Evolutionary conservation across 2,329 filamentous ascomycete species (phyloP).

Genomic region (Colletotrichum sp.): DNA sequence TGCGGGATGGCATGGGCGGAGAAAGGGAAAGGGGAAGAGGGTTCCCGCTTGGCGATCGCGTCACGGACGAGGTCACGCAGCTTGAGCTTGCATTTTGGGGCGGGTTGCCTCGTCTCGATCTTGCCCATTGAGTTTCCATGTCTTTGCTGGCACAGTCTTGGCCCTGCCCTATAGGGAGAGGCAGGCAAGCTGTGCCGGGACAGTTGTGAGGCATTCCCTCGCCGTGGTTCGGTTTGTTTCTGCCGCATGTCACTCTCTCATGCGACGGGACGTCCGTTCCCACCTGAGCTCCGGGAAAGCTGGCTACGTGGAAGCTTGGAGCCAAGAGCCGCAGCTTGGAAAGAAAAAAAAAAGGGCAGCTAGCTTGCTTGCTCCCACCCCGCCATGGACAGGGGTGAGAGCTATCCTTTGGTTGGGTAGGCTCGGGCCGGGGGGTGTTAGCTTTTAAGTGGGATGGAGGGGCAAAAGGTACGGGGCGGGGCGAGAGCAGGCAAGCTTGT

Average conservation of each 20-base stretch:
- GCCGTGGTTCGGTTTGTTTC: slow-evolving; percentile 12
- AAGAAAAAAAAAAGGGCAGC: not conserved
- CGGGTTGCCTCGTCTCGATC: not conserved
- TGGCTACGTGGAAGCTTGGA: not conserved
- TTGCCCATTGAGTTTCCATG: not conserved
- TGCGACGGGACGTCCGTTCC: not conserved
- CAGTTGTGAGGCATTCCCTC: not conserved
- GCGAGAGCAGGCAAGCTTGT: not conserved
- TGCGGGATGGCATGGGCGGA: not conserved
- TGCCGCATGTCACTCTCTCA: not conserved
- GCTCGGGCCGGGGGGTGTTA: not conserved
- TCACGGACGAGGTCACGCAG: not conserved
- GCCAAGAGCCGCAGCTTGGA: slow-evolving; percentile 1
- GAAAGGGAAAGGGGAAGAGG: not conserved
- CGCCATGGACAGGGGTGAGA: not conserved
- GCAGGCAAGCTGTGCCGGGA: not conserved
- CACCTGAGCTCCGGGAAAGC: not conserved
- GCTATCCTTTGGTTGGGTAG: not conserved
- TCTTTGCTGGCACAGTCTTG: not conserved
- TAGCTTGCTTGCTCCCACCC: not conserved
- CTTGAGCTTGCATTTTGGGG: not conserved
- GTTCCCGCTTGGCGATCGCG: slow-evolving; percentile 3
- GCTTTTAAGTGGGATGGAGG: slow-evolving; percentile 16
- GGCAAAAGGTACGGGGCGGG: not conserved
- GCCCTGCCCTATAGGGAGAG: not conserved